Evolutionary conservation across 2,329 filamentous ascomycete species (phyloP).

Genomic region (Botrytis cinerea): DNA sequence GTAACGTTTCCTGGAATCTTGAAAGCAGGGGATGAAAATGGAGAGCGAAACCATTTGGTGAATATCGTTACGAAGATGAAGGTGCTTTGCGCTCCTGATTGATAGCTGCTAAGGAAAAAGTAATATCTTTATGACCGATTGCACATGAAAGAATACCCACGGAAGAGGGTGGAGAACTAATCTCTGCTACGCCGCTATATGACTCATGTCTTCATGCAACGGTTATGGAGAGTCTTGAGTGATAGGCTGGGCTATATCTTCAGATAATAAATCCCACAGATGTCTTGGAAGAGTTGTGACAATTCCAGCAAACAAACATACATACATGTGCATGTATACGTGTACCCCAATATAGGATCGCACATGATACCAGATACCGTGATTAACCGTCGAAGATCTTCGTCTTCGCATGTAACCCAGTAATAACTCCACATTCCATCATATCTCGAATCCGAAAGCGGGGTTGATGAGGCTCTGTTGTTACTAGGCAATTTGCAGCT

Average conservation of each 20-base stretch:
- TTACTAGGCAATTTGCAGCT: neutral
- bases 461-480: constrained; percentile 9
- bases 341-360: neutral
- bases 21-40: constrained; percentile 66
- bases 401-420: neutral
- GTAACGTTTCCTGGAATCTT: constrained; percentile 65
- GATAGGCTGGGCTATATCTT: neutral
- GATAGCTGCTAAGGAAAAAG: constrained; percentile 1
- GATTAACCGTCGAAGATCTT: constrained; percentile 6
- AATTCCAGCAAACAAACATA: constrained; percentile 1
- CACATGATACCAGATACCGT: neutral
- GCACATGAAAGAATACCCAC: neutral
- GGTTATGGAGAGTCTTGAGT: neutral
- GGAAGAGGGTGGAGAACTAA: neutral
- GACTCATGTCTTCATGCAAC: neutral
- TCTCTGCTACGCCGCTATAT: neutral
- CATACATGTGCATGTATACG: constrained; percentile 3
- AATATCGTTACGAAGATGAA: constrained; percentile 68
- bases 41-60: constrained; percentile 58
- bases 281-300: neutral
- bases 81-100: constrained; percentile 54
- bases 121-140: neutral
- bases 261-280: neutral
- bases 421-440: neutral
- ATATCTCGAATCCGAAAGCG: neutral